Base-by-base conservation (phyloP, 2,329 filamentous ascomycete genomes). In the Diaporthe citrichinensis region DNA sequence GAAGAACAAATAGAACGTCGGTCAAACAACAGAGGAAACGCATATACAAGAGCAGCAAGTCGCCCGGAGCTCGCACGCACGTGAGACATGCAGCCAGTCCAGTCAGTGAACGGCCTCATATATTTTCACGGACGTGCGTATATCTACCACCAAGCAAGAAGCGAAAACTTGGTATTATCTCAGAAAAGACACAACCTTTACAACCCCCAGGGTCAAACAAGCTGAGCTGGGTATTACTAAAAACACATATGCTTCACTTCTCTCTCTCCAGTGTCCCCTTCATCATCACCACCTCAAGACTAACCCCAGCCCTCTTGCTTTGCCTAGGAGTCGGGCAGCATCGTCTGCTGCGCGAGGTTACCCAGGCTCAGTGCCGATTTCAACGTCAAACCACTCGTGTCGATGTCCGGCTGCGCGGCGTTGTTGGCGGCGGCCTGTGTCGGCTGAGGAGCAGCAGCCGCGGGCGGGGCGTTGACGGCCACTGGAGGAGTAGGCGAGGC, bases 291-390 rank as follows among this genome's bases (percentile, higher is more conserved):
- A 20, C n/a, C 6, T 31, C 20, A 65, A 34, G 61, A 14, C 61
- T 31, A 20, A 49, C 46, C 44, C 20, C 71, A 44, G 55, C 36
- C 20, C 4, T 31, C 31, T 31, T 46, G 14, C 4, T 23, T n/a
- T 46, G 15, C 68, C 61, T 57, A 36, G 34, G 75, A 59, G 14
- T 73, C 31, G n/a, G 71, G 62, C 28, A 68, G 39, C 10, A 55
- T 55, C 9, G 81, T 82, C 77, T 79, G 78, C 76, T 78, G 73
- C 34, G 78, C 78, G 67, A 88, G 79, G 73, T 85, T 88, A 41
- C 87, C 88, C 15, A 89, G 80, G 68, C 86, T 82, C 57, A 89
- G 80, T 61, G 83, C 80, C 74, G 85, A 88, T 78, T 82, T 85
- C 65, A 89, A 80, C 9, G 81, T 83, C 75, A 88, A 74, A 12